A percentile compares a stretch with the other conserved stretches of the same genome.
phyloP scores from a whole-genome alignment of 768 basidiomycete genomes.

The Mycena chlorophos region DNA sequence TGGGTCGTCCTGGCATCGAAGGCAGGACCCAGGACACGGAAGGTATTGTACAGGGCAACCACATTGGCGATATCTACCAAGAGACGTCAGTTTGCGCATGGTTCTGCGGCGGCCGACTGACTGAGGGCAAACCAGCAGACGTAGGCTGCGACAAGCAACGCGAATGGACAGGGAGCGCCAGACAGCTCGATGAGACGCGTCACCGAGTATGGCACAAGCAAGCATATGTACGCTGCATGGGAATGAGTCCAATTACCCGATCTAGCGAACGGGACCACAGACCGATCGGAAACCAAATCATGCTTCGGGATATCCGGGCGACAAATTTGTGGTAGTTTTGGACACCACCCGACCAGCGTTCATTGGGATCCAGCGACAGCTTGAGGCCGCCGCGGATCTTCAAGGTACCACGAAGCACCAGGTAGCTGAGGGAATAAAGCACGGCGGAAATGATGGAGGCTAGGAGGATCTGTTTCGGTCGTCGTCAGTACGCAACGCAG shows the following conservation, averaged over 20 bases:
- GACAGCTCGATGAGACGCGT: conserved; percentile 49
- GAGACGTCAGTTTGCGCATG: conserved; percentile 5
- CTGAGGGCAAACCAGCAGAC: conserved; percentile 56
- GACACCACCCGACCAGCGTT: conserved; percentile 41
- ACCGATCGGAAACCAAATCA: conserved; percentile 75
- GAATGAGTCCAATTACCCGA: conserved; percentile 6
- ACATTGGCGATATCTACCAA: conserved; percentile 63
- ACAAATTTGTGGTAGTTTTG: conserved; percentile 64
- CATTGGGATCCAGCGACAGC: conserved; percentile 48
- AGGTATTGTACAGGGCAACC: conserved; percentile 65
- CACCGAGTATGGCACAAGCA: conserved; percentile 61
- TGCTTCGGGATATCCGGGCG: conserved; percentile 58
- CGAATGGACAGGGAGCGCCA: conserved; percentile 48
- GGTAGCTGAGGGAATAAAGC: conserved; percentile 61
- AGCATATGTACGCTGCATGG: conserved; percentile 55
- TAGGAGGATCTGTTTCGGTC: conserved; percentile 63
- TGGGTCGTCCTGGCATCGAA: conserved; percentile 38
- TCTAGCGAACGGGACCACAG: neutral
- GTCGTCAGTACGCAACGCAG: neutral
- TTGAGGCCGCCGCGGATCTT: conserved; percentile 51
- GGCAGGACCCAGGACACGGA: conserved; percentile 58
- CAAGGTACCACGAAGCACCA: conserved; percentile 60
- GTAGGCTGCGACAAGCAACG: conserved; percentile 48
- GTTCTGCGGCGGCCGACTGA: conserved; percentile 29
- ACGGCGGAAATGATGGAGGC: conserved; percentile 54